These are phyloP conservation scores for Berkeleyomyces basicola DNA, from an alignment of 2,329 filamentous ascomycete species.

Conservation along the genomic window DNA sequence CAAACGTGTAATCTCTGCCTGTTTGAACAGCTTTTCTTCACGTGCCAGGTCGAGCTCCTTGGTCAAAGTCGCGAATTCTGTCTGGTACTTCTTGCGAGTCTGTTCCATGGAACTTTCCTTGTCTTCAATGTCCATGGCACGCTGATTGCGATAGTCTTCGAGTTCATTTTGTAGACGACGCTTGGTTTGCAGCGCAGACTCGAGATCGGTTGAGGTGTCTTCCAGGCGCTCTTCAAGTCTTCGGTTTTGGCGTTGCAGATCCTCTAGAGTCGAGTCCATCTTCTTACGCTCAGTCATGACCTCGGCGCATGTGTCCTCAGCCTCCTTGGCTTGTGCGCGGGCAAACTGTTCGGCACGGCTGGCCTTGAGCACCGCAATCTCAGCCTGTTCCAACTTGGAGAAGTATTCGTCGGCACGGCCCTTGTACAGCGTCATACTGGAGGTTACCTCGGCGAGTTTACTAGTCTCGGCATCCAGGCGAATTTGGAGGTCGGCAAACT, in stretches of 20 bases:
- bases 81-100: conserved; percentile 92
- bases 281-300: conserved; percentile 86
- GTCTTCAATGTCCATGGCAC: conserved; percentile 91
- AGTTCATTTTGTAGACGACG: conserved; percentile 92
- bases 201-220: conserved; percentile 77
- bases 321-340: conserved; percentile 73
- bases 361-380: conserved; percentile 88
- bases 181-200: conserved; percentile 73
- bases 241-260: conserved; percentile 78
- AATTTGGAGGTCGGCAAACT: conserved; percentile 88
- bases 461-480: conserved; percentile 78
- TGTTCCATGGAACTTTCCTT: conserved; percentile 94
- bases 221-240: conserved; percentile 81
- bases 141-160: conserved; percentile 88
- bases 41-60: conserved; percentile 88
- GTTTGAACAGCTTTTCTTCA: conserved; percentile 72
- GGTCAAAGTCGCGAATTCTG: conserved; percentile 74
- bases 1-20: conserved; percentile 70
- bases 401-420: conserved; percentile 90
- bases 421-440: conserved; percentile 80
- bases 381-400: conserved; percentile 88
- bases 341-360: conserved; percentile 86
- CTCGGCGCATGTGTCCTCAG: conserved; percentile 76
- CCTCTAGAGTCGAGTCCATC: conserved; percentile 74
- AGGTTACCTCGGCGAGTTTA: conserved; percentile 65